phyloP scores from a whole-genome alignment of 23 red algal genomes.

The Agarophyton chilense region DNA sequence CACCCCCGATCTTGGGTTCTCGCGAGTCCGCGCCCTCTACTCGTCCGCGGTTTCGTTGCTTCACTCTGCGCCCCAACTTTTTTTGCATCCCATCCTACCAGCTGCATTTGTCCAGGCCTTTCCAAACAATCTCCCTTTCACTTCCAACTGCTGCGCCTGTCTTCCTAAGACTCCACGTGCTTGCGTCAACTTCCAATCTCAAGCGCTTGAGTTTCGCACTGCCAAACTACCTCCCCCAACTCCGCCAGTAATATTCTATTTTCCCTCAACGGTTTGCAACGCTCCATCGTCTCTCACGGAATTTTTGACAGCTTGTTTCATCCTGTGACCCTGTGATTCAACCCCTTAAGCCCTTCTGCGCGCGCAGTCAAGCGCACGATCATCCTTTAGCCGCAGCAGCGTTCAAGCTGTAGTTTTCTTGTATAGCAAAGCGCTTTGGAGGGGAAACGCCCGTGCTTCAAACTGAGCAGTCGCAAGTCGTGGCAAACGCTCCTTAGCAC shows the following conservation, averaged over 20 bases:
- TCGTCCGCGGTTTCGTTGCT: background rate
- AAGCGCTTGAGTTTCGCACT: background rate
- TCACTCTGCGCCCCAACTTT: background rate
- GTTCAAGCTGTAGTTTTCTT: background rate
- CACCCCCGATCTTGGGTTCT: no score
- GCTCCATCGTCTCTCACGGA: background rate
- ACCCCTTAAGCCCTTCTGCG: background rate
- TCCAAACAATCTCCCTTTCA: background rate
- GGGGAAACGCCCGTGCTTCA: background rate
- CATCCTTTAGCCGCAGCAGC: background rate
- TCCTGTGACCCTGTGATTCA: background rate
- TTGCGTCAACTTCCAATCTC: background rate
- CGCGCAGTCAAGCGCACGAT: background rate
- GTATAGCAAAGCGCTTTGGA: background rate
- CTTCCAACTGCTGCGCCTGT: background rate
- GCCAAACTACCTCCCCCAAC: background rate
- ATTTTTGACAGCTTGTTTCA: background rate
- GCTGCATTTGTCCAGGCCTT: background rate
- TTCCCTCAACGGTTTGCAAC: background rate
- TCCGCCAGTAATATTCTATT: background rate
- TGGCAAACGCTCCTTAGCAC: slow-evolving; percentile 1
- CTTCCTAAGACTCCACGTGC: background rate
- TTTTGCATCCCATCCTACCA: background rate
- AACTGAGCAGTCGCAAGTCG: slow-evolving; percentile 10
- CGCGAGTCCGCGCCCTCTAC: background rate